phyloP scores from a whole-genome alignment of 78 protist genomes.

The Trichosphaerium sp. region DNA sequence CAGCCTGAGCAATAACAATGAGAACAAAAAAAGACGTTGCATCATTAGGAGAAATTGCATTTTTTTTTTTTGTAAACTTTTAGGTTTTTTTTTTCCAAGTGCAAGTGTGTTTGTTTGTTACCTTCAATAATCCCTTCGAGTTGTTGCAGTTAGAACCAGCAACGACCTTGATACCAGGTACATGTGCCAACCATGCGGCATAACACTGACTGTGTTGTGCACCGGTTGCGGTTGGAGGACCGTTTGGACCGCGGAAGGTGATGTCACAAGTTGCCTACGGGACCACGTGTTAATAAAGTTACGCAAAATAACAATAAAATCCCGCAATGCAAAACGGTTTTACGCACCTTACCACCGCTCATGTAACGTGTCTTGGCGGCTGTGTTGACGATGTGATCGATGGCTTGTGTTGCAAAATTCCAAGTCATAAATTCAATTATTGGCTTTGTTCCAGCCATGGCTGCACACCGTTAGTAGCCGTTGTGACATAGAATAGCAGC shows the following conservation, averaged over 20 bases:
- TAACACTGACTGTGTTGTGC: constrained; percentile 94
- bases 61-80: too few relatives aligned
- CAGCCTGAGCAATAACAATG: constrained; percentile 57
- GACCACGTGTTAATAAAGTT: too few relatives aligned
- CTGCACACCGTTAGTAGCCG: too few relatives aligned
- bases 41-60: background rate
- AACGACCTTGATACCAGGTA: constrained; percentile 86
- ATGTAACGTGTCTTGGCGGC: constrained; percentile 89
- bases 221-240: constrained; percentile 82
- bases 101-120: too few relatives aligned
- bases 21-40: too few relatives aligned
- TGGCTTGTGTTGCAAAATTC: constrained; percentile 89
- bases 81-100: too few relatives aligned
- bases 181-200: constrained; percentile 82
- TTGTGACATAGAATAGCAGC: too few relatives aligned
- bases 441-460: constrained; percentile 79
- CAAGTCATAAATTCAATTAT: constrained; percentile 94
- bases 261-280: too few relatives aligned
- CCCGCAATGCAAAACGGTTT: too few relatives aligned
- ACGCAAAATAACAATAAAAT: too few relatives aligned
- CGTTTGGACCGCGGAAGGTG: constrained; percentile 96
- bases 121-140: constrained; percentile 81
- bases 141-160: constrained; percentile 81
- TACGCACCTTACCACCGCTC: constrained; percentile 81
- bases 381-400: constrained; percentile 88